Percentiles rank a stretch among this genome's conserved stretches.
These are phyloP conservation scores for Macrolepiota dolichaula DNA, from an alignment of 768 basidiomycete genomes.

Conservation along the genomic window DNA sequence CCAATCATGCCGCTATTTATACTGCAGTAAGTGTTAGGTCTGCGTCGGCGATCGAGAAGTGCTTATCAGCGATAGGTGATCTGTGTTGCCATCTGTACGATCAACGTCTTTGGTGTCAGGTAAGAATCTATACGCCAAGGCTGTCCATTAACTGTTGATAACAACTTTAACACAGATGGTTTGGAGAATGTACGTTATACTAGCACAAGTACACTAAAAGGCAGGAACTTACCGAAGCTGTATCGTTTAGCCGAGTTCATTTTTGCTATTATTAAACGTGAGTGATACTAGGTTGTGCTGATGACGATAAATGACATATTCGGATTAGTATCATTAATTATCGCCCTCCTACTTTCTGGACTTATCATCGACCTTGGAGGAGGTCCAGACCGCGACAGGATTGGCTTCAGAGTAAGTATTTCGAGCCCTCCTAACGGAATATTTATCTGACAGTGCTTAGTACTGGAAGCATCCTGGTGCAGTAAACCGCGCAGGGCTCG, in stretches of 20 bases:
- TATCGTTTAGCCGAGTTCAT: conserved; percentile 52
- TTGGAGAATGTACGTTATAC: conserved; percentile 53
- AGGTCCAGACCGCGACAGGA: conserved; percentile 60
- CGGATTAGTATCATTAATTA: conserved; percentile 50
- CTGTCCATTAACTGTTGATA: neutral
- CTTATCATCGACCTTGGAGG: conserved; percentile 79
- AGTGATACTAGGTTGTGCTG: conserved; percentile 14
- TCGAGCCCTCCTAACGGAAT: conserved; percentile 19
- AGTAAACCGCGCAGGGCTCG: conserved; percentile 38
- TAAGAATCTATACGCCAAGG: conserved; percentile 21
- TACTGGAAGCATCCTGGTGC: conserved; percentile 76
- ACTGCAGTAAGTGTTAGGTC: conserved; percentile 33
- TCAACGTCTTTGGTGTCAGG: conserved; percentile 73
- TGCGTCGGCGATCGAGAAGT: neutral
- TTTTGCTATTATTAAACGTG: conserved; percentile 66
- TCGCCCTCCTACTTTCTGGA: conserved; percentile 55
- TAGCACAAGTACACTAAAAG: neutral
- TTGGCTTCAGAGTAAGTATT: conserved; percentile 58
- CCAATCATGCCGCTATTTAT: conserved; percentile 50
- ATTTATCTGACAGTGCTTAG: conserved; percentile 24
- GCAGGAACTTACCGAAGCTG: neutral
- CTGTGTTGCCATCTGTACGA: conserved; percentile 50
- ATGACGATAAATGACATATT: neutral
- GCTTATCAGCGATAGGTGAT: conserved; percentile 30
- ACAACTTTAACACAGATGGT: conserved; percentile 36